phyloP scores from a whole-genome alignment of 768 basidiomycete genomes.

The Boletus subcaerulescens region DNA sequence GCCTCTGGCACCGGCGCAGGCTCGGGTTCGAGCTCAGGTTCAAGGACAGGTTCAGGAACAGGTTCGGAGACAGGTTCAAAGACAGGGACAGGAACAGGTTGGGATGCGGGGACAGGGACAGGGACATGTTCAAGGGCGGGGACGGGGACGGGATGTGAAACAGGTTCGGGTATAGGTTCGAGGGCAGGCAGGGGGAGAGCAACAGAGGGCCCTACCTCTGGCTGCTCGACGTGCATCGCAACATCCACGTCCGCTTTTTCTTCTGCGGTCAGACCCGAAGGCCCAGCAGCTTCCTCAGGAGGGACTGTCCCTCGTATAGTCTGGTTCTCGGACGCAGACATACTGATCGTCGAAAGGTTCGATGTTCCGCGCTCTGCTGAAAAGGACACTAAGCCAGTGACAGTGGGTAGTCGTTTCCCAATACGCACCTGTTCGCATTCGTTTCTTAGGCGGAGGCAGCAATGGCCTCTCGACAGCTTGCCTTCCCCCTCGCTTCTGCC shows the following conservation, averaged over 20 bases:
- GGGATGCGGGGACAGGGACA: neutral
- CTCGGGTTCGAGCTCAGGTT: neutral
- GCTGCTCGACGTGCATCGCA: slow-evolving; percentile 14
- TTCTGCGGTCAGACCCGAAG: slow-evolving; percentile 22
- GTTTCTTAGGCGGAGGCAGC: slow-evolving; percentile 55
- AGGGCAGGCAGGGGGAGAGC: neutral
- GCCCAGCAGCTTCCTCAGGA: slow-evolving; percentile 25
- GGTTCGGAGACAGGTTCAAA: too few relatives aligned
- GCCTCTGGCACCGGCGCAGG: neutral
- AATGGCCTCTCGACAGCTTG: slow-evolving; percentile 42
- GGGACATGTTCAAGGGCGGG: neutral
- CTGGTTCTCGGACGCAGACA: slow-evolving; percentile 46
- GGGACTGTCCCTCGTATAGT: slow-evolving; percentile 28
- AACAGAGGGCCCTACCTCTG: slow-evolving; percentile 2
- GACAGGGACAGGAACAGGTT: neutral
- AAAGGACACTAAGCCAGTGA: neutral
- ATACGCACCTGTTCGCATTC: slow-evolving; percentile 42
- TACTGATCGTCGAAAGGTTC: slow-evolving; percentile 46
- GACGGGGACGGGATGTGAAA: neutral
- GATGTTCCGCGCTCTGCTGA: slow-evolving; percentile 37
- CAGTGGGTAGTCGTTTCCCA: neutral
- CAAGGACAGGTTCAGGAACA: neutral
- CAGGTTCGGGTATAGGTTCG: slow-evolving; percentile 1
- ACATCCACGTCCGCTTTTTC: slow-evolving; percentile 16
- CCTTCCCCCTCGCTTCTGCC: slow-evolving; percentile 63